Evolutionary conservation across 495 filamentous ascomycete genomes (phyloP), one percentile per base, ranked within the genome.

Genomic region (Aspergillus panamensis): DNA sequence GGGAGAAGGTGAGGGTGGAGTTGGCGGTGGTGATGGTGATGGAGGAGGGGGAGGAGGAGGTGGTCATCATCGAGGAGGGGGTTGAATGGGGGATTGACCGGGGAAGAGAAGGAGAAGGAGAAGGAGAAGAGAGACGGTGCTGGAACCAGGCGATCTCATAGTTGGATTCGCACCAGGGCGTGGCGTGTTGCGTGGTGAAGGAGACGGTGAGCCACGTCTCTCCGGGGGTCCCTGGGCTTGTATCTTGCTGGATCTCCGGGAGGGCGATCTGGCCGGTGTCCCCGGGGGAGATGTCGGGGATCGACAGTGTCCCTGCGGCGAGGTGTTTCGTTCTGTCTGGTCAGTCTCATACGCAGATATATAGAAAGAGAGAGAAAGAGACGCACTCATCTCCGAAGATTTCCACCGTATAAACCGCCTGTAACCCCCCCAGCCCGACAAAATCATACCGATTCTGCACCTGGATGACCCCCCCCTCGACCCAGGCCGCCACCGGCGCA

Each of bases 361-460:
- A 3, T 40, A 8, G 1, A 13, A 43, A 30, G 13, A 9, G 6
- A 42, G 17, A 10, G 20, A 20, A n/a, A 3, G 39, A 12, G 12
- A 51, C 63, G 39, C 17, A 61, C 66, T 53, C 58, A 21, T 60
- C 55, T 6, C 31, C 62, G 6, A 70, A 58, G 0, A 48, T 12
- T 31, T 70, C 63, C 8, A 73, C 59, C 33, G 66, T 66, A 50
- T 65, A 64, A 8, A 56, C 47, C 5, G 59, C 63, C n/a, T 62
- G 60, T 1, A 85, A 61, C 61, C 81, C 76, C 5, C 77, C 72
- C 12, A 86, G 63, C 0, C 62, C 73, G 33, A 72, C 47, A 64
- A 85, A 86, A 62, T 85, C 75, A 62, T 81, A 78, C 8, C 69
- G 63, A 50, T 84, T 86, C 9, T 76, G 57, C 8, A 86, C 55